Conservation (phyloP, 1,139 yeast genomes). For the Pichia sp. region DNA sequence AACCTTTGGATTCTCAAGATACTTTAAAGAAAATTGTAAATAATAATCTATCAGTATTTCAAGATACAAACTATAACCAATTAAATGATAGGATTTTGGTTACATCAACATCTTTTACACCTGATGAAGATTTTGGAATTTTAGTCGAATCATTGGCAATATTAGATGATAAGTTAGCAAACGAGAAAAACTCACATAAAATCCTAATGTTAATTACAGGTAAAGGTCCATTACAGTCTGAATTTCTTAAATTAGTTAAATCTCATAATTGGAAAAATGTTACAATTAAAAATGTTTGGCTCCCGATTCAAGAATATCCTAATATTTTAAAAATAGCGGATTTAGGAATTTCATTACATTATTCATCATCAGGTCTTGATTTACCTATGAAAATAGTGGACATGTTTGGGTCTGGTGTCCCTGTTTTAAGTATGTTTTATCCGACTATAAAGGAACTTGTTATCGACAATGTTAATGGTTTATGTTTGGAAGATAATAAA, state of each 20-base stretch:
- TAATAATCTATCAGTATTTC: conserved; percentile 33
- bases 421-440: conserved; percentile 73
- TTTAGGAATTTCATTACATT: conserved; percentile 82
- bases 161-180: conserved; percentile 42
- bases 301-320: conserved; percentile 76
- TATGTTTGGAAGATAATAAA: conserved; percentile 34
- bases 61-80: conserved; percentile 27
- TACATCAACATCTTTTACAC: conserved; percentile 90
- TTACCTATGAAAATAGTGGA: conserved; percentile 97
- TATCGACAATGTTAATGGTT: conserved; percentile 40
- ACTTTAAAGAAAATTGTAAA: conserved; percentile 21
- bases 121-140: conserved; percentile 81
- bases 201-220: conserved; percentile 79
- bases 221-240: conserved; percentile 72
- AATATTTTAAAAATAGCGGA: conserved; percentile 69
- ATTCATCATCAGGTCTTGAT: conserved; percentile 88
- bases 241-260: conserved; percentile 43
- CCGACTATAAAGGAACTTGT: conserved; percentile 67
- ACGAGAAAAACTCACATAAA: conserved; percentile 31
- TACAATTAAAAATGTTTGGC: conserved; percentile 64
- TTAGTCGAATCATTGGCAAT: conserved; percentile 60
- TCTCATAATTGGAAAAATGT: conserved; percentile 39
- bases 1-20: conserved; percentile 35
- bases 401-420: conserved; percentile 93
- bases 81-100: conserved; percentile 56